These are phyloP conservation scores for Tetrahymena borealis DNA, from an alignment of 73 alveolate species.

Conservation along the genomic window DNA sequence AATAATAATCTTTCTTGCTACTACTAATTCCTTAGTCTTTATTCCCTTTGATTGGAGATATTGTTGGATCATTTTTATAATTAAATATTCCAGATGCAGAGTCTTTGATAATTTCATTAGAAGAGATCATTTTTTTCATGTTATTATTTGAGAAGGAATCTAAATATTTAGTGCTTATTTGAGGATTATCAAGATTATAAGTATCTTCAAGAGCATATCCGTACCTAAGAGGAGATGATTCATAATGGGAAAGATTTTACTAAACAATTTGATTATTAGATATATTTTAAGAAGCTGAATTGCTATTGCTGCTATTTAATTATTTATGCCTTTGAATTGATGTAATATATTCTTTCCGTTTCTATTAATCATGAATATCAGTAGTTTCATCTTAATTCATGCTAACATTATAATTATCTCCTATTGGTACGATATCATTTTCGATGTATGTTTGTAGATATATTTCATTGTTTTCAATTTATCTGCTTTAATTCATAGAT, in stretches of 20 bases:
- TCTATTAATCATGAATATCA: background rate
- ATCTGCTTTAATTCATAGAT: no score
- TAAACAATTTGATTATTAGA: no score
- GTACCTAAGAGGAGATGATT: background rate
- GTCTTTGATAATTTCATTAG: background rate
- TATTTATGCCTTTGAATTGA: background rate
- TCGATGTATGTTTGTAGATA: no score
- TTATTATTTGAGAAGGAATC: background rate
- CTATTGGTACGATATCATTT: no score
- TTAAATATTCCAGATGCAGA: background rate
- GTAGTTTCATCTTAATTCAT: background rate
- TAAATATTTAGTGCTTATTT: background rate
- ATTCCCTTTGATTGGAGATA: no score
- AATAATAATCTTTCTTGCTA: background rate
- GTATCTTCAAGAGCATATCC: background rate
- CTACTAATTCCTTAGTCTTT: background rate
- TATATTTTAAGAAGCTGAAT: background rate
- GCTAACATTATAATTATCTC: no score
- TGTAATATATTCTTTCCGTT: background rate
- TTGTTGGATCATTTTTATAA: no score
- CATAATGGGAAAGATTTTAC: background rate
- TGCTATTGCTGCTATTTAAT: background rate
- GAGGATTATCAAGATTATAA: background rate
- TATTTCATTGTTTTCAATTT: no score
- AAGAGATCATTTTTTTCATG: background rate